Conservation (phyloP, 2,329 filamentous ascomycete genomes). For the Ophiosphaerella korrae region DNA sequence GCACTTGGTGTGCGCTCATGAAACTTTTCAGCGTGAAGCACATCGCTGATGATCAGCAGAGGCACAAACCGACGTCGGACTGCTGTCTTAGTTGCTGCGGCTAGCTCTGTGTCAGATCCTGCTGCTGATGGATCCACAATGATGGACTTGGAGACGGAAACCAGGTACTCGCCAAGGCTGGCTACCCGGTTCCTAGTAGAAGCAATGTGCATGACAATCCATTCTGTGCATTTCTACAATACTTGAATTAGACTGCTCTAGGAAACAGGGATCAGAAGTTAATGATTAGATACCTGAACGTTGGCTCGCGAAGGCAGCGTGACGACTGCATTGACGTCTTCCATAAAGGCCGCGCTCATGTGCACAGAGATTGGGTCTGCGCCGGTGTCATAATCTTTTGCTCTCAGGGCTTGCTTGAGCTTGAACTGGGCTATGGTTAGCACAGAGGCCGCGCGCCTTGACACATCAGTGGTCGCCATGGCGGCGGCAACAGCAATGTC, state of each 20-base stretch:
- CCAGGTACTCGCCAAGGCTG: constrained; percentile 76
- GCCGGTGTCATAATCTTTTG: constrained; percentile 21
- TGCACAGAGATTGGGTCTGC: constrained; percentile 27
- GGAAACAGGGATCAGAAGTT: constrained; percentile 19
- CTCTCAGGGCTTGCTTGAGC: constrained; percentile 35
- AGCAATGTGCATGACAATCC: constrained; percentile 75
- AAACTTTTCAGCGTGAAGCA: constrained; percentile 60
- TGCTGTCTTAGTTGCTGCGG: constrained; percentile 51
- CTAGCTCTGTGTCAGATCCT: too few relatives aligned
- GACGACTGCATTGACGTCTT: constrained; percentile 33
- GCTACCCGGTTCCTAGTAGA: constrained; percentile 68
- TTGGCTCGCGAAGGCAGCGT: constrained; percentile 33
- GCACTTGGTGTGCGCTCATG: constrained; percentile 16
- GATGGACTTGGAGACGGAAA: constrained; percentile 69
- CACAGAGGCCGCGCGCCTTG: constrained; percentile 28
- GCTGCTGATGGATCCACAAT: constrained; percentile 19
- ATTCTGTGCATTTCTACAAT: constrained; percentile 80
- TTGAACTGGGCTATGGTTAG: constrained; percentile 36
- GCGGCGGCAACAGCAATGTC: background rate
- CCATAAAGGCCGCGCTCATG: constrained; percentile 29
- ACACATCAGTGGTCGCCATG: constrained; percentile 30
- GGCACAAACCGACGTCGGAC: constrained; percentile 75
- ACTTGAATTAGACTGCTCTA: constrained; percentile 39
- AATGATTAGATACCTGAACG: constrained; percentile 41
- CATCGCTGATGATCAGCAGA: constrained; percentile 78